phyloP scores from a whole-genome alignment of 306 rosid genomes.

The Spatholobus suberectus region DNA sequence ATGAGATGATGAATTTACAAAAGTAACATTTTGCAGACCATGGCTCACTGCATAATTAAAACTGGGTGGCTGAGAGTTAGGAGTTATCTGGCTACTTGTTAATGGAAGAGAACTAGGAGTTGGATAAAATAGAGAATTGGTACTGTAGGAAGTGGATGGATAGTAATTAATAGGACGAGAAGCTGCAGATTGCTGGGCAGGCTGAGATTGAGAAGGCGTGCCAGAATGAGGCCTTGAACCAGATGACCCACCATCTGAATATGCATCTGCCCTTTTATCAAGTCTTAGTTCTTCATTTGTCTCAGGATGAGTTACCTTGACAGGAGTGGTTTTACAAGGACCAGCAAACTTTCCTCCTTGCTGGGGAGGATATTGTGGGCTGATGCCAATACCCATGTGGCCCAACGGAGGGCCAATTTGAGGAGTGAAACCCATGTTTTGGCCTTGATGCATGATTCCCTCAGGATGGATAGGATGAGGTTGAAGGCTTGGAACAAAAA shows the following conservation, averaged over 20 bases:
- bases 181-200: slow-evolving; percentile 53
- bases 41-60: slow-evolving; percentile 63
- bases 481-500: slow-evolving; percentile 72
- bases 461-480: slow-evolving; percentile 75
- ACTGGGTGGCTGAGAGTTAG: slow-evolving; percentile 68
- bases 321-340: slow-evolving; percentile 72
- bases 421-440: slow-evolving; percentile 62
- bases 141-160: slow-evolving; percentile 51
- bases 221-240: slow-evolving; percentile 63
- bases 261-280: slow-evolving; percentile 65
- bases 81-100: slow-evolving; percentile 65
- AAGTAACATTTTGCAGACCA: slow-evolving; percentile 58
- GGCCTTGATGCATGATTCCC: slow-evolving; percentile 78
- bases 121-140: slow-evolving; percentile 48
- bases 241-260: slow-evolving; percentile 65
- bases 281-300: slow-evolving; percentile 85
- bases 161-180: slow-evolving; percentile 60
- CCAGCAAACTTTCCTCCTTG: slow-evolving; percentile 75
- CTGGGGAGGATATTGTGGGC: slow-evolving; percentile 71
- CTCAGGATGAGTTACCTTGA: slow-evolving; percentile 90
- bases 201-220: slow-evolving; percentile 70
- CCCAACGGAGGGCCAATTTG: slow-evolving; percentile 74
- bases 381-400: slow-evolving; percentile 63
- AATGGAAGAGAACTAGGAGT: slow-evolving; percentile 63
- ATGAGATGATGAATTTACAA: slow-evolving; percentile 55